Evolutionary conservation across 805 yeast species (phyloP).

Genomic region (Candida silvicultrix): DNA sequence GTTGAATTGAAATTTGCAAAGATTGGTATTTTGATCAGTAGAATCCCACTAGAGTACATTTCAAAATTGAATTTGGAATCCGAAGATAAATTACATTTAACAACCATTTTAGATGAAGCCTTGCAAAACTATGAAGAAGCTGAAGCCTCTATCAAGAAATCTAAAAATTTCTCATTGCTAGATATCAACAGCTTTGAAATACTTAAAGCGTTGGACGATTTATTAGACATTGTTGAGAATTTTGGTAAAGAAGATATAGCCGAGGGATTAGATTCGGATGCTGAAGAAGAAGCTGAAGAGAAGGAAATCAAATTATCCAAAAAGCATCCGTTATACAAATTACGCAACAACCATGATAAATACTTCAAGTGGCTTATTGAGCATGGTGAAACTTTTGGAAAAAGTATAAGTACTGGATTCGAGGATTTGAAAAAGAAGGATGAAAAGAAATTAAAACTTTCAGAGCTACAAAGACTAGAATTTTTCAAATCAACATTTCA

Average conservation of each 20-base stretch:
- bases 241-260: constrained; percentile 51
- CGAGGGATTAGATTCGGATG: constrained; percentile 57
- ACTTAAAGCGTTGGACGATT: constrained; percentile 56
- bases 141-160: constrained; percentile 21
- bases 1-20: constrained; percentile 44
- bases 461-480: constrained; percentile 13
- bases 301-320: constrained; percentile 31
- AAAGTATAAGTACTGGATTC: constrained; percentile 10
- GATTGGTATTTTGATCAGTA: constrained; percentile 47
- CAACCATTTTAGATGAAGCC: constrained; percentile 38
- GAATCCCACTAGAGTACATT: constrained; percentile 53
- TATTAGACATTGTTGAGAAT: constrained; percentile 59
- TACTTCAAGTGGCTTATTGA: constrained; percentile 44
- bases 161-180: constrained; percentile 25
- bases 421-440: constrained; percentile 7
- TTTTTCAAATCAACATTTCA: constrained; percentile 37
- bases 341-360: constrained; percentile 30
- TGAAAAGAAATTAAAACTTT: constrained; percentile 8
- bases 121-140: constrained; percentile 40
- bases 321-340: constrained; percentile 50
- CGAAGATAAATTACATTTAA: constrained; percentile 26
- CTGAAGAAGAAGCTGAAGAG: constrained; percentile 34
- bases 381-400: constrained; percentile 20
- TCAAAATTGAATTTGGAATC: constrained; percentile 43
- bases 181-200: constrained; percentile 41